Percentiles rank a stretch among this genome's conserved stretches.
These are phyloP conservation scores for Kuraishia molischiana DNA, from an alignment of 805 yeast genomes.

Conservation along the genomic window DNA sequence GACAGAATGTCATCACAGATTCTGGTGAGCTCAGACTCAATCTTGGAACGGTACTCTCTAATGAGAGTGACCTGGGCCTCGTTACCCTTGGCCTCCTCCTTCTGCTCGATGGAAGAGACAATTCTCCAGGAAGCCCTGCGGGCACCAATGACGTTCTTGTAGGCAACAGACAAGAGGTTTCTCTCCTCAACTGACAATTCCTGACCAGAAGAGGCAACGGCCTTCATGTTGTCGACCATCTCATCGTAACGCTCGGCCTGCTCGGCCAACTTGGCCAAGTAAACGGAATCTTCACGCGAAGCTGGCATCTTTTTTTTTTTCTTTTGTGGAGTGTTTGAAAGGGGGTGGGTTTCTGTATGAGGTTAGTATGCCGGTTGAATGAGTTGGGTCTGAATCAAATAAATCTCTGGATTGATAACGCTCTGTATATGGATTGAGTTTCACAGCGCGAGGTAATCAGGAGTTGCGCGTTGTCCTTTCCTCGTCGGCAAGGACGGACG, in stretches of 20 bases:
- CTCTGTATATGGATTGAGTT: too few species aligned
- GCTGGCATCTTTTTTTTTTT: slow-evolving; percentile 69
- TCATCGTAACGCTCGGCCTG: slow-evolving; percentile 99
- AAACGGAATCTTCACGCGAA: slow-evolving; percentile 96
- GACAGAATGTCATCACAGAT: slow-evolving; percentile 90
- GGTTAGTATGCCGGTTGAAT: too few species aligned
- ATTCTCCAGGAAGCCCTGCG: slow-evolving; percentile 99
- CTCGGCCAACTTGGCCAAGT: slow-evolving; percentile 96
- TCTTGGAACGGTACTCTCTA: slow-evolving; percentile 90
- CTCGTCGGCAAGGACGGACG: too few species aligned
- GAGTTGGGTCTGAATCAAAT: too few species aligned
- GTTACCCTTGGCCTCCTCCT: slow-evolving; percentile 94
- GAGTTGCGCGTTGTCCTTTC: too few species aligned
- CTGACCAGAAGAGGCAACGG: slow-evolving; percentile 92
- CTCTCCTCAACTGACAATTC: slow-evolving; percentile 97
- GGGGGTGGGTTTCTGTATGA: too few species aligned
- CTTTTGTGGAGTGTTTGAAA: too few species aligned
- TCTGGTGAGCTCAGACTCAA: slow-evolving; percentile 84
- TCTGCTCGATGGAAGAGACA: slow-evolving; percentile 95
- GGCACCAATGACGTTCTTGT: slow-evolving; percentile 97
- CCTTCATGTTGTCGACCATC: slow-evolving; percentile 98
- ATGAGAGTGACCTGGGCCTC: slow-evolving; percentile 83
- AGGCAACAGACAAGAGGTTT: slow-evolving; percentile 92
- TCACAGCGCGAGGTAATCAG: too few species aligned
- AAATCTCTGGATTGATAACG: too few species aligned